A percentile compares a stretch with the other conserved stretches of the same genome.
phyloP scores from a whole-genome alignment of 2,329 filamentous ascomycete species.

The Aspergillus terreus region DNA sequence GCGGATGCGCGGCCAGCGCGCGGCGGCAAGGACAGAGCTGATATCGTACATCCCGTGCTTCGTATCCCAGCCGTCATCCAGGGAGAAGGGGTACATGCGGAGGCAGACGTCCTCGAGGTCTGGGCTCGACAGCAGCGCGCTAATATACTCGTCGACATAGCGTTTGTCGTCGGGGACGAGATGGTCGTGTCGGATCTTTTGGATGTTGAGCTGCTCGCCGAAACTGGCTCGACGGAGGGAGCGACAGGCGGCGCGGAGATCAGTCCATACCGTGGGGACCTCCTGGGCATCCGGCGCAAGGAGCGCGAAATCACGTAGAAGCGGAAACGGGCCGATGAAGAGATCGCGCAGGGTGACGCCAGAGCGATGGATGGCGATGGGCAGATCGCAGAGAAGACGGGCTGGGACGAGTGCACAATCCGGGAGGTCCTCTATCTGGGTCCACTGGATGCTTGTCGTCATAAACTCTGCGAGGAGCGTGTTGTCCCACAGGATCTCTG shows the following conservation, averaged over 20 bases:
- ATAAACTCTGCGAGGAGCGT: not conserved
- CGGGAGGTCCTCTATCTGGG: not conserved
- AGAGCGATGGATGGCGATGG: not conserved
- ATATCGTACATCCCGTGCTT: not conserved
- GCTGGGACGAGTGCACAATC: not conserved
- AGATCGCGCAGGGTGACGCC: not conserved
- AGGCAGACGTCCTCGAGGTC: not conserved
- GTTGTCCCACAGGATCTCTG: not conserved
- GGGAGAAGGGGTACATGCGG: not conserved
- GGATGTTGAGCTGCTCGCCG: not conserved
- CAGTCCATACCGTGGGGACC: not conserved
- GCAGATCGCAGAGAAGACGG: not conserved
- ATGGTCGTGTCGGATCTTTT: not conserved
- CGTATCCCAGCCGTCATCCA: not conserved
- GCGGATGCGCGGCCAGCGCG: not conserved
- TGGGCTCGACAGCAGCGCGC: not conserved
- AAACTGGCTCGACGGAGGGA: not conserved
- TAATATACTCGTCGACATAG: not conserved
- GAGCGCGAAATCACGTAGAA: not conserved
- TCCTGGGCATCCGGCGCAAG: not conserved
- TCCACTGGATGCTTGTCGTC: not conserved
- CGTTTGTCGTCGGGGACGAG: not conserved
- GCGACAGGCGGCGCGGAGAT: not conserved
- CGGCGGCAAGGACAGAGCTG: not conserved
- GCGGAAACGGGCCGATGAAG: not conserved